Conservation (phyloP, 1,284 basidiomycete genomes). For the Earliella scabrosa region DNA sequence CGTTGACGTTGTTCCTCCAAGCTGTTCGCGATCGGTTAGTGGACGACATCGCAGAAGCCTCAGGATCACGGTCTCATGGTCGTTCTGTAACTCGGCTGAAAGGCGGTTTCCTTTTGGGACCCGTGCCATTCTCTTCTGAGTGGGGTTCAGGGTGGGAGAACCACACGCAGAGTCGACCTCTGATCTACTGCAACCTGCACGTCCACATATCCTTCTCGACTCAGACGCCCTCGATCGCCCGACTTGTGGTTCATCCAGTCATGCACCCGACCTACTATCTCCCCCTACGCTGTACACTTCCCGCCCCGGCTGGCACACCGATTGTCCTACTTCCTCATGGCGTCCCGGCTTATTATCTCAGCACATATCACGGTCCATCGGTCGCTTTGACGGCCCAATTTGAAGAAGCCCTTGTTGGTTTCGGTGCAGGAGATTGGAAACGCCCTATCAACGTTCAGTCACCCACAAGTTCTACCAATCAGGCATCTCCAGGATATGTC, state of each 20-base stretch:
- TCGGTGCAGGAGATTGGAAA: slow-evolving; percentile 61
- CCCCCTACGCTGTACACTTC: slow-evolving; percentile 44
- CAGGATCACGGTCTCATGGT: slow-evolving; percentile 26
- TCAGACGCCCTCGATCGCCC: slow-evolving; percentile 30
- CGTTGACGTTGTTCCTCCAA: slow-evolving; percentile 49
- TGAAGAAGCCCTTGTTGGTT: slow-evolving; percentile 57
- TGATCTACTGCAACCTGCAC: slow-evolving; percentile 64
- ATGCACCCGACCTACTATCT: slow-evolving; percentile 58
- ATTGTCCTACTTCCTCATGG: slow-evolving; percentile 70
- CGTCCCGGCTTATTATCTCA: slow-evolving; percentile 73
- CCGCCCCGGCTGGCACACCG: slow-evolving; percentile 60
- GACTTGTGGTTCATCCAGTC: slow-evolving; percentile 63
- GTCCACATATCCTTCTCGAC: slow-evolving; percentile 46
- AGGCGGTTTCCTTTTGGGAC: slow-evolving; percentile 63
- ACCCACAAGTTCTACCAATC: neutral
- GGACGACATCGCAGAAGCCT: slow-evolving; percentile 54
- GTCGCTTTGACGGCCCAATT: slow-evolving; percentile 67
- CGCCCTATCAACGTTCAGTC: slow-evolving; percentile 7
- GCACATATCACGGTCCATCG: slow-evolving; percentile 65
- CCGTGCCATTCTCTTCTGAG: slow-evolving; percentile 47
- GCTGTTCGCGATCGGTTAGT: slow-evolving; percentile 56
- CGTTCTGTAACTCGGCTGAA: slow-evolving; percentile 48
- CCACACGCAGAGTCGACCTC: slow-evolving; percentile 50
- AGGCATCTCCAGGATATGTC: slow-evolving; percentile 48
- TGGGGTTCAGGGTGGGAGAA: slow-evolving; percentile 71